Base-by-base conservation (phyloP, 768 basidiomycete genomes). In the Rhodocollybia butyracea region DNA sequence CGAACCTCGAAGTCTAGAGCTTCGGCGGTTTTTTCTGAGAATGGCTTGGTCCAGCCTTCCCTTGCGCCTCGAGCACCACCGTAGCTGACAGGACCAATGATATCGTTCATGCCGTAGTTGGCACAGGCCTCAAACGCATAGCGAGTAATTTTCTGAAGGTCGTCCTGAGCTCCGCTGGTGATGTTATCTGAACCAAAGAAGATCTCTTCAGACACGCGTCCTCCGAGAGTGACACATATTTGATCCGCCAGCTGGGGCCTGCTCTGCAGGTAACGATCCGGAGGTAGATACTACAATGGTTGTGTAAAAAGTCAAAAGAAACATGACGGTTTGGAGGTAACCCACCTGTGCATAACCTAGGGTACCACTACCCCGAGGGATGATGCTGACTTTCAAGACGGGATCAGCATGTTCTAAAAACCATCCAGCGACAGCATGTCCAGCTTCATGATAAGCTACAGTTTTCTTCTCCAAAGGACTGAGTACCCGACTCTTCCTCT, bases 201-300 rank as follows among this genome's bases (percentile, higher is more conserved):
- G 56, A 99, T 95, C 71, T 99, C 97, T 72, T 99, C 97, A 0
- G 95, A 90, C 7, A 98, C 96, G 51, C 97, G 90, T 11, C 97
- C 97, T 55, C 97, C 97, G 22, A 99, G 81, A 0, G 97, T 98
- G 93, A 98, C 98, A 71, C 94, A 95, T 75, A 99, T 98, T 53
- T 94, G 83, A 69, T 99, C 96, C 27, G 82, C 67, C 81, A 99
- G 89, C 70, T 98, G 95, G 43, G 94, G 93, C 0, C 92, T 94
- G 6, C 95, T 93, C 58, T 96, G 84, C 21, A 99, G 84, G 76
- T 96, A 98, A 42, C 93, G 89, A 64, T 99, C 96, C 32, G 94
- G 89, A 52, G 94, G 95, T 5, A 98, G 80, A 71, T 98, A 98
- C 88, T 94, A 59, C 7, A 60, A 36, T 1, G 10, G 13, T 3